Percentiles rank a stretch among this genome's conserved stretches.
phyloP scores from a whole-genome alignment of 2,329 filamentous ascomycete species.

The Alternaria hordeiaustralica region DNA sequence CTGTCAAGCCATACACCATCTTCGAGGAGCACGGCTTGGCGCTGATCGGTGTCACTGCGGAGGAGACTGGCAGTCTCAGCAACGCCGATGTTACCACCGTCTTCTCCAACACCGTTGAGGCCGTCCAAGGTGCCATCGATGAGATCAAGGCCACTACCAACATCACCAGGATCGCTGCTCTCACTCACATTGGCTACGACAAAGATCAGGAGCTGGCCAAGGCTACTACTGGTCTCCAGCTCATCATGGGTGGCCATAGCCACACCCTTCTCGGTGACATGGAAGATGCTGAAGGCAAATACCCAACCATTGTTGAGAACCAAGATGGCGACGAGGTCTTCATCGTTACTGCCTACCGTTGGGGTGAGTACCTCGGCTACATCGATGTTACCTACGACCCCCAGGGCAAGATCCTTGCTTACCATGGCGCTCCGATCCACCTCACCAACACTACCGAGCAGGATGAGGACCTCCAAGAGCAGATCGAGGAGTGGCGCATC shows the following conservation, averaged over 20 bases:
- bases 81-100: slow-evolving; percentile 64
- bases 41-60: slow-evolving; percentile 69
- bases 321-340: slow-evolving; percentile 70
- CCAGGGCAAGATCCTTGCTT: slow-evolving; percentile 66
- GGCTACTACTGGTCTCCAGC: slow-evolving; percentile 67
- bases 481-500: slow-evolving; percentile 64
- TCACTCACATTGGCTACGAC: slow-evolving; percentile 72
- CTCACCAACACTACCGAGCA: slow-evolving; percentile 66
- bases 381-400: slow-evolving; percentile 70
- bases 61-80: slow-evolving; percentile 64
- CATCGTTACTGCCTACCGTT: slow-evolving; percentile 70
- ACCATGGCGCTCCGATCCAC: slow-evolving; percentile 69
- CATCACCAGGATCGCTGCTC: slow-evolving; percentile 68
- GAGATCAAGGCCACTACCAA: slow-evolving; percentile 67
- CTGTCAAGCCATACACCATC: slow-evolving; percentile 70
- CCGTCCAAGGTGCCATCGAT: slow-evolving; percentile 68
- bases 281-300: slow-evolving; percentile 63
- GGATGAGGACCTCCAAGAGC: slow-evolving; percentile 63
- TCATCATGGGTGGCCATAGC: slow-evolving; percentile 70
- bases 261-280: slow-evolving; percentile 66
- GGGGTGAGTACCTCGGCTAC: slow-evolving; percentile 72
- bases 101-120: slow-evolving; percentile 64
- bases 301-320: slow-evolving; percentile 69
- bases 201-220: slow-evolving; percentile 67
- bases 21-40: slow-evolving; percentile 67